phyloP scores from a whole-genome alignment of 1,284 basidiomycete species.

The Uromyces viciae-fabae region DNA sequence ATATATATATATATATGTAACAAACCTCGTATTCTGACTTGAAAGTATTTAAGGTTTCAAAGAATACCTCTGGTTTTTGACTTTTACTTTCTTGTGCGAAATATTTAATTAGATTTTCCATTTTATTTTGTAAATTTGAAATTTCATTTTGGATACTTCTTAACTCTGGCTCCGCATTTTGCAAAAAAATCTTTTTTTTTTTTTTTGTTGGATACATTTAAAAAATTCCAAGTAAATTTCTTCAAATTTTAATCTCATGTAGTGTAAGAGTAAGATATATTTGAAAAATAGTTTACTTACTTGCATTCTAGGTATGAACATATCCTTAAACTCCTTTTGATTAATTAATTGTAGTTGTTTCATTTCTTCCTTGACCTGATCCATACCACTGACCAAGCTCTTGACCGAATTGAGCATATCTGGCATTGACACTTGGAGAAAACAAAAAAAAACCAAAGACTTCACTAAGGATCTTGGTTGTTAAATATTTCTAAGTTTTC shows the following conservation, averaged over 20 bases:
- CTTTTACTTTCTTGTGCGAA: conserved; percentile 23
- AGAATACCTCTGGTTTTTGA: conserved; percentile 6
- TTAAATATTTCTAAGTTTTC: background rate
- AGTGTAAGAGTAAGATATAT: too few relatives aligned
- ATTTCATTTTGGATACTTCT: conserved; percentile 8
- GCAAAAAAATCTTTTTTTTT: conserved; percentile 12
- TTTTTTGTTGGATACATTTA: background rate
- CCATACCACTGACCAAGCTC: conserved; percentile 62
- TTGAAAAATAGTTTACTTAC: background rate
- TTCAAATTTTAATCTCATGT: background rate
- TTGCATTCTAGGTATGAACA: conserved; percentile 14
- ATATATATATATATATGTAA: too few relatives aligned
- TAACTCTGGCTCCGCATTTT: conserved; percentile 5
- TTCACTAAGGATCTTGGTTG: background rate
- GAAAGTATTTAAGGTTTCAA: conserved; percentile 29
- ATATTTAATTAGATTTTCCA: conserved; percentile 16
- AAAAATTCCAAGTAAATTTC: background rate
- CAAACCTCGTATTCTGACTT: conserved; percentile 31
- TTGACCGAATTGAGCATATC: conserved; percentile 64
- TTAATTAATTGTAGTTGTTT: conserved; percentile 55
- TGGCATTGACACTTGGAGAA: conserved; percentile 68
- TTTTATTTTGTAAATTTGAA: background rate
- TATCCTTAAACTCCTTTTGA: conserved; percentile 48
- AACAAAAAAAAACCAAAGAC: background rate
- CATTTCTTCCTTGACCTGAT: conserved; percentile 64